phyloP scores from a whole-genome alignment of 768 basidiomycete species.

The Botryobasidium botryosum region DNA sequence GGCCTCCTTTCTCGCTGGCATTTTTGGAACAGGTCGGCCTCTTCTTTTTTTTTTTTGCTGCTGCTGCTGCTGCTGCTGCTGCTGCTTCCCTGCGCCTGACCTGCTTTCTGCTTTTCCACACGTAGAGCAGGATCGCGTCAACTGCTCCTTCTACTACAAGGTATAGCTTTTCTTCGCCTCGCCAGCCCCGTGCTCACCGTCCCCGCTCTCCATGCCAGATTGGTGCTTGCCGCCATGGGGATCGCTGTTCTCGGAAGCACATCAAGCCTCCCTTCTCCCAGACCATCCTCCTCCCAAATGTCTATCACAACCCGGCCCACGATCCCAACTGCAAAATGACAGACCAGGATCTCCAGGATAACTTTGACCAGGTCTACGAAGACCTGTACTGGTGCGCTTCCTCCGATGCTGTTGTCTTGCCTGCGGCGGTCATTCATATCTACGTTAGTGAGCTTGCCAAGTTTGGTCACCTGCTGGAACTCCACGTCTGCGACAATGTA shows the following conservation, averaged over 20 bases:
- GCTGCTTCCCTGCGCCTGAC: not conserved
- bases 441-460: conserved; percentile 55
- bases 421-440: not conserved
- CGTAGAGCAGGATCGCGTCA: conserved; percentile 85
- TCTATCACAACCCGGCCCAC: conserved; percentile 96
- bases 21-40: conserved; percentile 60
- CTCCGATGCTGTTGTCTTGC: not conserved
- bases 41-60: not conserved
- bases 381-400: conserved; percentile 59
- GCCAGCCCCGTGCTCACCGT: conserved; percentile 8
- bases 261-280: conserved; percentile 96
- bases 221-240: conserved; percentile 96
- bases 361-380: conserved; percentile 87
- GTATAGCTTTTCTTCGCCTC: conserved; percentile 23
- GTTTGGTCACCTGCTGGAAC: conserved; percentile 87
- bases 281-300: conserved; percentile 89
- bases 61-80: too few relatives aligned
- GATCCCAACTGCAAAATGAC: conserved; percentile 78
- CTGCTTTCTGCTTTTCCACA: conserved; percentile 2
- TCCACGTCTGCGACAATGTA: conserved; percentile 98
- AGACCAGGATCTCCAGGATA: conserved; percentile 77
- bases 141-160: conserved; percentile 99
- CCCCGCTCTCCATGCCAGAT: conserved; percentile 36
- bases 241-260: conserved; percentile 95
- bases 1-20: conserved; percentile 50